Conservation (phyloP, 2,329 filamentous ascomycete species). For the Plenodomus biglobosus region DNA sequence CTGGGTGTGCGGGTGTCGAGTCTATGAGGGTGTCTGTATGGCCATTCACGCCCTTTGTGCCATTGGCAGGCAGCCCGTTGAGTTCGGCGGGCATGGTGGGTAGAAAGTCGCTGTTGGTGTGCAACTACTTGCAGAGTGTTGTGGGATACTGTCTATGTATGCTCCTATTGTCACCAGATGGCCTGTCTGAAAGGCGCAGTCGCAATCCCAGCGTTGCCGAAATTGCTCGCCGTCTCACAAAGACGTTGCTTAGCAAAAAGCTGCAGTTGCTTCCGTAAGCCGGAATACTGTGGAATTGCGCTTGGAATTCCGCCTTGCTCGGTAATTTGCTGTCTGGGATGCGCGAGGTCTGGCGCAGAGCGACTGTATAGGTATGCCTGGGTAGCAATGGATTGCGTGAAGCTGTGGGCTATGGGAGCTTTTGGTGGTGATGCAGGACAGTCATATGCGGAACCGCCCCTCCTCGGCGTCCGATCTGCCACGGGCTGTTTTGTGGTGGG, state of each 20-base stretch:
- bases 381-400: background rate
- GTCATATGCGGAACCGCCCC: background rate
- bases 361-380: background rate
- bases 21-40: conserved; percentile 20
- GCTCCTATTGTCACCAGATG: background rate
- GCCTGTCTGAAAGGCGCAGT: background rate
- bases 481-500: background rate
- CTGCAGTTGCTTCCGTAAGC: background rate
- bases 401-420: background rate
- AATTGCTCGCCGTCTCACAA: background rate
- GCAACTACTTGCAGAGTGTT: background rate
- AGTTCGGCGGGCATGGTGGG: conserved; percentile 27
- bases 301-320: background rate
- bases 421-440: background rate
- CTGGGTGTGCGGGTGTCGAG: conserved; percentile 37
- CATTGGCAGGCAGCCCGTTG: conserved; percentile 17
- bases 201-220: background rate
- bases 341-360: background rate
- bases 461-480: background rate
- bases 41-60: conserved; percentile 22
- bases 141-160: background rate
- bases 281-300: background rate
- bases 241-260: background rate
- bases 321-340: background rate
- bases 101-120: background rate